A percentile compares a stretch with the other conserved stretches of the same genome.
phyloP scores from a whole-genome alignment of 208 protist genomes.

The Zelonia costaricensis region DNA sequence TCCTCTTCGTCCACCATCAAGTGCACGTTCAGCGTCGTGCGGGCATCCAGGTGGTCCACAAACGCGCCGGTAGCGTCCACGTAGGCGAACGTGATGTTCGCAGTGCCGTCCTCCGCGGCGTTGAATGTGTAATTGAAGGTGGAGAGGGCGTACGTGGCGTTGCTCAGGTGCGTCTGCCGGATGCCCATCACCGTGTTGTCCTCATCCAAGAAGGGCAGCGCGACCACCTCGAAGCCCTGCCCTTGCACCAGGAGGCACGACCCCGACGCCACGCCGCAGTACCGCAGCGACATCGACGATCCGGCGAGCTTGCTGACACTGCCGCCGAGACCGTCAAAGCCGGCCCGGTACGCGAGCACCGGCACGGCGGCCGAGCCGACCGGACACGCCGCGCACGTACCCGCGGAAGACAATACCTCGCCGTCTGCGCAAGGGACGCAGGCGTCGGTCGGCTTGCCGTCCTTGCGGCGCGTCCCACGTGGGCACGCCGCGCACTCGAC shows the following conservation, averaged over 20 bases:
- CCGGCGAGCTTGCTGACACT: neutral
- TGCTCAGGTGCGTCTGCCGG: neutral
- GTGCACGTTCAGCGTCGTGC: neutral
- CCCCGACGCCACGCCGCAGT: neutral
- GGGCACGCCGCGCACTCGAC: slow-evolving; percentile 11
- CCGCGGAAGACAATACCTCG: neutral
- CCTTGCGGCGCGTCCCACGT: slow-evolving; percentile 8
- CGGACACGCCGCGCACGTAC: neutral
- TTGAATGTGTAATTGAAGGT: slow-evolving; percentile 1
- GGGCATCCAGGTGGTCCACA: neutral
- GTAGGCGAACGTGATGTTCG: slow-evolving; percentile 1
- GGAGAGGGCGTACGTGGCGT: neutral
- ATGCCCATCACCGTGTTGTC: slow-evolving; percentile 7
- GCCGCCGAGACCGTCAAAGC: slow-evolving; percentile 7
- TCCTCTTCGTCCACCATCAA: too few species aligned
- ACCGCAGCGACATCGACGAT: neutral
- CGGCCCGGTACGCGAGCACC: neutral
- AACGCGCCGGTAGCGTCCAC: neutral
- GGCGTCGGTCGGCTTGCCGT: neutral
- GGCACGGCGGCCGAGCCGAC: slow-evolving; percentile 7
- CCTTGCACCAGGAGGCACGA: neutral
- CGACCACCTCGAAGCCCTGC: slow-evolving; percentile 1
- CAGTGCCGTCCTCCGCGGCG: slow-evolving; percentile 1
- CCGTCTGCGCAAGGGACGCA: slow-evolving; percentile 6
- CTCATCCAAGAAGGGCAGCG: neutral